Evolutionary conservation across 768 basidiomycete genomes (phyloP).

Genomic region (Psilocybe sp.): DNA sequence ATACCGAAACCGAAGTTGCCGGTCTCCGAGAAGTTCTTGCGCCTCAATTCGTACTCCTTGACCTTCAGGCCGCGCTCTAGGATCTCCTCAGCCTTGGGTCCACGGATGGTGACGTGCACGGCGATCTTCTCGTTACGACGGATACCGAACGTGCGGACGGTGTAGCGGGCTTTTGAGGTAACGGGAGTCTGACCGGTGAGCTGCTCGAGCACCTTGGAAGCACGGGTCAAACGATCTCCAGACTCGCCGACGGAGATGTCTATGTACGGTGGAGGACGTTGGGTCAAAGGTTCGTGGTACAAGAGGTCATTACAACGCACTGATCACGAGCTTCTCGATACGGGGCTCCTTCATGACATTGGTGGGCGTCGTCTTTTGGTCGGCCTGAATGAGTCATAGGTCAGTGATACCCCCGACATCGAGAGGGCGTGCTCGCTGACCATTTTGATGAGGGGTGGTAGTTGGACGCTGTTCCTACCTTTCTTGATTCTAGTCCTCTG

Average conservation of each 20-base stretch:
- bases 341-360: slow-evolving; percentile 96
- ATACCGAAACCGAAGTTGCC: slow-evolving; percentile 99
- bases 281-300: slow-evolving; percentile 8
- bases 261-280: slow-evolving; percentile 25
- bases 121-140: slow-evolving; percentile 99
- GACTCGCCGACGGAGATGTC: slow-evolving; percentile 99
- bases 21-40: slow-evolving; percentile 97
- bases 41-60: slow-evolving; percentile 98
- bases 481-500: slow-evolving; percentile 24
- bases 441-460: slow-evolving; percentile 39
- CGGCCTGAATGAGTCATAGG: slow-evolving; percentile 53
- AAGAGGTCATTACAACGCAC: slow-evolving; percentile 52
- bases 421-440: slow-evolving; percentile 23
- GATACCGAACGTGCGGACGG: slow-evolving; percentile 98
- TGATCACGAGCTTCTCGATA: slow-evolving; percentile 99
- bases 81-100: slow-evolving; percentile 99
- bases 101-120: slow-evolving; percentile 97
- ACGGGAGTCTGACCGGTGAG: slow-evolving; percentile 99
- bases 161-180: slow-evolving; percentile 99
- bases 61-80: slow-evolving; percentile 98
- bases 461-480: slow-evolving; percentile 38
- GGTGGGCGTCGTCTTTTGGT: slow-evolving; percentile 81
- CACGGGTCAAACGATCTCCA: slow-evolving; percentile 97
- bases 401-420: slow-evolving; percentile 8
- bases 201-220: slow-evolving; percentile 98